Percentiles rank a stretch among this genome's conserved stretches.
Conservation (phyloP, 2,329 filamentous ascomycete species). For the Nigrograna mackinnonii region DNA sequence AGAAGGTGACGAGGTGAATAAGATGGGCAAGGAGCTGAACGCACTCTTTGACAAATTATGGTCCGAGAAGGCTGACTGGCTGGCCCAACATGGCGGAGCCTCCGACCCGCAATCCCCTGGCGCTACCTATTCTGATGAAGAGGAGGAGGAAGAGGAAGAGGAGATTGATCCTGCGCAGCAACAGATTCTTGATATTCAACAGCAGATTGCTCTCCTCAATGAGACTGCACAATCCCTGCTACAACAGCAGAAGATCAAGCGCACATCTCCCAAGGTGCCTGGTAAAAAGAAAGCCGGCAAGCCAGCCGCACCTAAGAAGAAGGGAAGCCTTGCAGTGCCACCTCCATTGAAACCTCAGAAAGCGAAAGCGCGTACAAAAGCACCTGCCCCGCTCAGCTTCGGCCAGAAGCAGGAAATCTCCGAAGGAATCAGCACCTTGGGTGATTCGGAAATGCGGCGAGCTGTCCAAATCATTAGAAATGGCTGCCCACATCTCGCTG, state of each 20-base stretch:
- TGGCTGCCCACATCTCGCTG: slow-evolving; percentile 70
- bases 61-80: slow-evolving; percentile 78
- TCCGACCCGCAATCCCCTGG: slow-evolving; percentile 68
- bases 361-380: slow-evolving; percentile 56
- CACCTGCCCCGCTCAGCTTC: slow-evolving; percentile 69
- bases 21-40: slow-evolving; percentile 73
- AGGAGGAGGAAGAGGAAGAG: slow-evolving; percentile 68
- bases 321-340: slow-evolving; percentile 28
- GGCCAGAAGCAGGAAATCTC: slow-evolving; percentile 92
- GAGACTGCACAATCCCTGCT: slow-evolving; percentile 62
- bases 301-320: slow-evolving; percentile 27
- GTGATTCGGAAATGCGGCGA: slow-evolving; percentile 74
- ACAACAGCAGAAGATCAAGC: slow-evolving; percentile 51
- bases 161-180: slow-evolving; percentile 49
- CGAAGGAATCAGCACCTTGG: slow-evolving; percentile 78
- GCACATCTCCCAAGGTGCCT: slow-evolving; percentile 55
- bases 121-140: slow-evolving; percentile 69
- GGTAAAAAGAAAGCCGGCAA: slow-evolving; percentile 51
- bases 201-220: slow-evolving; percentile 71
- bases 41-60: slow-evolving; percentile 76
- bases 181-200: slow-evolving; percentile 55
- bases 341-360: slow-evolving; percentile 35
- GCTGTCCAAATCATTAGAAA: slow-evolving; percentile 90
- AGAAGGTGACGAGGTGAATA: slow-evolving; percentile 73
- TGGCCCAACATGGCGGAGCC: slow-evolving; percentile 72